Conservation (phyloP, 768 basidiomycete genomes). For the Russula foetens region DNA sequence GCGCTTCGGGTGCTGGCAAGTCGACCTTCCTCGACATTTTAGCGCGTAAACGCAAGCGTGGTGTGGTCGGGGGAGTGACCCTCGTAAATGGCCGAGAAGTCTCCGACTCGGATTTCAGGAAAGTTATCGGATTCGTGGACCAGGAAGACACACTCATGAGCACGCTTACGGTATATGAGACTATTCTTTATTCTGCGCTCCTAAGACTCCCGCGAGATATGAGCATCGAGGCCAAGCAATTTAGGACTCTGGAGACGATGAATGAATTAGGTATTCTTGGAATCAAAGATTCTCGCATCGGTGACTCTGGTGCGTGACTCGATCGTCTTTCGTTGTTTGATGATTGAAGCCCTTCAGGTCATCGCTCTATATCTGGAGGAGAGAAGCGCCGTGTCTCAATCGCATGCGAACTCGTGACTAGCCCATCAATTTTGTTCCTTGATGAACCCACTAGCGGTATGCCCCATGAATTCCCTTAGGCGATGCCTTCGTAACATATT, state of each 20-base stretch:
- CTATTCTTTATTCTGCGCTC: slow-evolving; percentile 87
- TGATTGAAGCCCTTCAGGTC: slow-evolving; percentile 38
- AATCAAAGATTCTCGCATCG: slow-evolving; percentile 86
- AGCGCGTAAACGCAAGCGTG: slow-evolving; percentile 83
- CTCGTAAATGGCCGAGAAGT: slow-evolving; percentile 84
- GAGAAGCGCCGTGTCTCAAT: slow-evolving; percentile 97
- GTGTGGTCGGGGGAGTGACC: slow-evolving; percentile 61
- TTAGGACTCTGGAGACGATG: slow-evolving; percentile 90
- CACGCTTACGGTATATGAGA: slow-evolving; percentile 97
- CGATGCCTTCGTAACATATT: not conserved
- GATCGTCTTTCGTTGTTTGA: not conserved
- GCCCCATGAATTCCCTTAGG: slow-evolving; percentile 23
- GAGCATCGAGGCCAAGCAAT: slow-evolving; percentile 93
- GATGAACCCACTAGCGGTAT: slow-evolving; percentile 95
- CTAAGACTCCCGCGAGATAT: slow-evolving; percentile 89
- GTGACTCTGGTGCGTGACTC: slow-evolving; percentile 61
- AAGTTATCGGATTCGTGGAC: slow-evolving; percentile 91
- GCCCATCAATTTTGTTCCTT: slow-evolving; percentile 90
- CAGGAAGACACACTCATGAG: slow-evolving; percentile 98
- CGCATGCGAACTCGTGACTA: slow-evolving; percentile 96
- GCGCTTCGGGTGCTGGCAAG: slow-evolving; percentile 93
- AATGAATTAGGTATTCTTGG: slow-evolving; percentile 89
- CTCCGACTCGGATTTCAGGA: slow-evolving; percentile 64
- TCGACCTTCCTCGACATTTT: slow-evolving; percentile 95
- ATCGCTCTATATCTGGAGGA: slow-evolving; percentile 90